Conservation (phyloP, 345 rosid species). For the Nephelium lappaceum region DNA sequence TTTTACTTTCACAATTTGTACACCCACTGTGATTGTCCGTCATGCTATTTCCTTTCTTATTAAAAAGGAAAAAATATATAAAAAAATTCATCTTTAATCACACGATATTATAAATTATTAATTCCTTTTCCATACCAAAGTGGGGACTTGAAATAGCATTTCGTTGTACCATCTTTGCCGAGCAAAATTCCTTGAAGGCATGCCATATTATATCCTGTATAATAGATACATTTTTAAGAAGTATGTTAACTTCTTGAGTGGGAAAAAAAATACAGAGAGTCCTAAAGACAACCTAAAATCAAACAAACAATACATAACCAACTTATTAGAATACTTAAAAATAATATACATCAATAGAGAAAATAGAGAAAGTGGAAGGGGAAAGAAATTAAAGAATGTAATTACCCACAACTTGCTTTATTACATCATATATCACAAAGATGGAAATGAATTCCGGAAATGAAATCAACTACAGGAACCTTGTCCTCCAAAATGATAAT, state of each 20-base stretch:
- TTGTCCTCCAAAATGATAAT: neutral
- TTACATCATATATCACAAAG: neutral
- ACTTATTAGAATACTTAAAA: neutral
- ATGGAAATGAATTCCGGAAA: neutral
- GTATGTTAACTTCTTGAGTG: neutral
- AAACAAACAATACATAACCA: neutral
- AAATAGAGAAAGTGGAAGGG: neutral
- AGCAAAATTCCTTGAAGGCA: conserved; percentile 62
- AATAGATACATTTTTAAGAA: conserved; percentile 11
- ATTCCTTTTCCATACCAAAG: conserved; percentile 49
- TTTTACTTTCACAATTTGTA: neutral
- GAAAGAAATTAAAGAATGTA: neutral
- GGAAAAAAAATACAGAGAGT: neutral
- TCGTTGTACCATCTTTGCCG: conserved; percentile 63
- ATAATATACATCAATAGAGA: neutral
- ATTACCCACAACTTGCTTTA: neutral
- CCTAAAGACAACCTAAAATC: neutral
- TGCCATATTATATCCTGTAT: conserved; percentile 65
- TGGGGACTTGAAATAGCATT: conserved; percentile 52
- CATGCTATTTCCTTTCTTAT: neutral
- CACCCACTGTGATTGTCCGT: neutral
- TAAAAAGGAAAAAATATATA: neutral
- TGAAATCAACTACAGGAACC: neutral
- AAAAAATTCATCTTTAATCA: neutral
- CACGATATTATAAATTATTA: neutral